Percentiles rank a stretch among this genome's conserved stretches.
Evolutionary conservation across 805 yeast species (phyloP).

Genomic region (Schwanniomyces yamadae): DNA sequence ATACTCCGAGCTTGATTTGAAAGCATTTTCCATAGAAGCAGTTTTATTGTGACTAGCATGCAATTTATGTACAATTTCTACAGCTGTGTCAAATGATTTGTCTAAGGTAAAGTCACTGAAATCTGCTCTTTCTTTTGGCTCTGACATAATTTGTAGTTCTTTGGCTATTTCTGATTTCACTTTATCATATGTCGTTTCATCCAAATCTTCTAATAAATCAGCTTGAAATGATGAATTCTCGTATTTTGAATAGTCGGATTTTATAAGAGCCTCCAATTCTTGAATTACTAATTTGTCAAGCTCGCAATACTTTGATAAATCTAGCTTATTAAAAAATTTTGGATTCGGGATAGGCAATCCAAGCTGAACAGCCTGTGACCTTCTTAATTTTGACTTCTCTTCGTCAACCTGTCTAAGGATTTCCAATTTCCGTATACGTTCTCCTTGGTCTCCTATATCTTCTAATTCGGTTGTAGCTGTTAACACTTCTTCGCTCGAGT

Average conservation of each 20-base stretch:
- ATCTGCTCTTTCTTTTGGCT: not conserved
- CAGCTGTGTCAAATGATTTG: constrained; percentile 15
- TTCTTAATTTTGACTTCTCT: constrained; percentile 30
- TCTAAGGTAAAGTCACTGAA: constrained; percentile 9
- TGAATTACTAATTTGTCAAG: constrained; percentile 20
- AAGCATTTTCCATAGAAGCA: not conserved
- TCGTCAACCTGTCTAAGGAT: constrained; percentile 23
- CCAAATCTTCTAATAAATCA: constrained; percentile 27
- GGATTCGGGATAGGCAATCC: constrained; percentile 45
- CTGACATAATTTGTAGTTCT: not conserved
- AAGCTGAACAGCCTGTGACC: constrained; percentile 48
- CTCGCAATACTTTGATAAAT: not conserved
- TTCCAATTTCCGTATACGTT: constrained; percentile 21
- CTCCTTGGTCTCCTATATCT: constrained; percentile 30
- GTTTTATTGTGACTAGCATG: constrained; percentile 13
- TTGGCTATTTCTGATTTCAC: constrained; percentile 19
- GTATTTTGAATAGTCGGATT: constrained; percentile 40
- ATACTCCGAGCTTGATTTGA: constrained; percentile 3
- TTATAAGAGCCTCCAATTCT: constrained; percentile 36
- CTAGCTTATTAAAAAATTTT: not conserved
- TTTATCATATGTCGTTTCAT: constrained; percentile 20
- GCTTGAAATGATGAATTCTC: constrained; percentile 19
- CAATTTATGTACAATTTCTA: constrained; percentile 15
- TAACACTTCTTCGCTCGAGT: constrained; percentile 16
- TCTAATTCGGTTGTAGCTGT: constrained; percentile 18